Evolutionary conservation across 2,329 filamentous ascomycete species (phyloP), one percentile per base, ranked within the genome.

Genomic region (Juglanconis oblonga): DNA sequence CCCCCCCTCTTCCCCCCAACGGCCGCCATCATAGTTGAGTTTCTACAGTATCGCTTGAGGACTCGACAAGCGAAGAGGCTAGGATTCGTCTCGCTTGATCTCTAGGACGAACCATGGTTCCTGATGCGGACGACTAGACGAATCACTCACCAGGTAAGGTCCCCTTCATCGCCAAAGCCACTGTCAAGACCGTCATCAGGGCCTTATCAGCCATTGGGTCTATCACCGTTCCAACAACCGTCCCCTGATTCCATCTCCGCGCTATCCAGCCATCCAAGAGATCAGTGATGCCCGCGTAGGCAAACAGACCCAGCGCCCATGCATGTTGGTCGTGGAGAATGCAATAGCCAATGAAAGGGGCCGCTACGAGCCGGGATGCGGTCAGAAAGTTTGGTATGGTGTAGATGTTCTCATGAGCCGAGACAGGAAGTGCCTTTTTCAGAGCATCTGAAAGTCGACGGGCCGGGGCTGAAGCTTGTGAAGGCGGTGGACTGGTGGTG

Each of bases 161-260:
- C 3, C 92, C 92, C 68, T 97, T 92, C 64, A 89, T 81, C 4
- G 93, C 92, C 49, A 98, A 77, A 65, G 90, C 92, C 11, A 94
- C 87, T 0, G 94, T 96, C 68, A 96, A 76, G 60, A 97, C 87
- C 0, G 94, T 97, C 95, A 99, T 98, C 65, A 99, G 83, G 8
- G 87, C 84, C 78, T 99, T 99, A 76, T 99, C 95, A 3, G 95
- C 95, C 90, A 97, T 95, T 5, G 95, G 95, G 70, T 97, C 93
- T 64, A 99, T 92, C 35, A 99, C 87, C 57, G 91, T 96, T 57
- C 95, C 95, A 9, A 98, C 92, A 1, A 99, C 94, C 0, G 95
- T 98, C 74, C 95, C 90, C 59, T 92, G 82, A 54, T 94, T 89
- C 87, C 90, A 98, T 62, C 82, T 84, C 45, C 95, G 86, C 32